These are phyloP conservation scores for Solanum sejunctum DNA, from an alignment of 257 asterid species.

Conservation along the genomic window DNA sequence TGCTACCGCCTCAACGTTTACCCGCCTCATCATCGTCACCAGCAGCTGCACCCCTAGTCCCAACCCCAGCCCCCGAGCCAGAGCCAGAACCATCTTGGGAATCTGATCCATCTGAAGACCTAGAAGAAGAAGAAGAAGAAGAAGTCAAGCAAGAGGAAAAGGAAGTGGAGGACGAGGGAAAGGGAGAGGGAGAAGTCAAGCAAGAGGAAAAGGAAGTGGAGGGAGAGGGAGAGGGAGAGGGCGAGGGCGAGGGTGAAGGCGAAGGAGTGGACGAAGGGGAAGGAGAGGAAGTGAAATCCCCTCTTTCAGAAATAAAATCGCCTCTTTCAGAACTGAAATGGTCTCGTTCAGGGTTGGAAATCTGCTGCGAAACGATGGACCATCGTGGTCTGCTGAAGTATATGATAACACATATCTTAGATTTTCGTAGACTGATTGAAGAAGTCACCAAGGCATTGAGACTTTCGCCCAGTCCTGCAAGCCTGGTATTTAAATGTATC, in stretches of 20 bases:
- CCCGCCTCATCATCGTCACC: background rate
- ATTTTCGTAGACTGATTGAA: background rate
- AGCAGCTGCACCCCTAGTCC: background rate
- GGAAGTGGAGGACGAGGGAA: background rate
- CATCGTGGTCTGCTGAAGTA: background rate
- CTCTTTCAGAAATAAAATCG: background rate
- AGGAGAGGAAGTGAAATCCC: background rate
- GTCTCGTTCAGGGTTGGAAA: background rate
- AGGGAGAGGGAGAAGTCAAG: background rate
- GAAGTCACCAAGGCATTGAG: background rate
- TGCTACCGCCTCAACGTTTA: background rate
- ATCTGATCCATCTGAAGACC: background rate
- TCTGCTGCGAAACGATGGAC: background rate
- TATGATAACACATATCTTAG: background rate
- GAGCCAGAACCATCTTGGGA: slow-evolving; percentile 11
- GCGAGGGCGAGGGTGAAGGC: background rate
- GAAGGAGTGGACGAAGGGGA: too few relatives aligned
- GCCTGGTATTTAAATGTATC: slow-evolving; percentile 23
- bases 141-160: background rate
- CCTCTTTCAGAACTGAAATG: background rate
- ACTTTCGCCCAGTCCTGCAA: background rate
- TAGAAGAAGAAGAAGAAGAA: background rate
- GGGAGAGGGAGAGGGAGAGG: background rate
- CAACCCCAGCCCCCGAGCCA: slow-evolving; percentile 10
- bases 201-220: background rate